Evolutionary conservation across 2,329 filamentous ascomycete genomes (phyloP), one percentile per base, ranked within the genome.

Genomic region (Neofusicoccum ribis): DNA sequence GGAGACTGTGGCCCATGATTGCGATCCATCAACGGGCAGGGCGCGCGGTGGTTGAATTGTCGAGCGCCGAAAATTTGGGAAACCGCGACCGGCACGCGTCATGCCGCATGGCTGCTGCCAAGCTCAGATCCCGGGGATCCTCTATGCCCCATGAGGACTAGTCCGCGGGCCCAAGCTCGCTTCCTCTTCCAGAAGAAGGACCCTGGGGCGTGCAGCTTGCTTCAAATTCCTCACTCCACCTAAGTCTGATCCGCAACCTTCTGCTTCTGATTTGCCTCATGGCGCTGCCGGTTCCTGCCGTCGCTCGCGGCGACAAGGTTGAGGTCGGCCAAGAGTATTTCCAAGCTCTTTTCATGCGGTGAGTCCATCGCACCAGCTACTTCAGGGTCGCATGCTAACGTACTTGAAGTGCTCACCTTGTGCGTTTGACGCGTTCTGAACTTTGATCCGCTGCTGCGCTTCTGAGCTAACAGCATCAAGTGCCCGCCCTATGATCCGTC

Each of bases 21-120:
- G 67, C 72, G 63, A 72, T 76, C 76, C 77, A 79, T 76, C 51
- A 58, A 59, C 15, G 34, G 44, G 64, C 51, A 36, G 49, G 31
- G 23, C 39, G n/a, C 49, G 59, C 59, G 59, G 46, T 62, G 59
- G 41, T 62, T 20, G 34, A n/a, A 54, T 47, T 52, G 49, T 46
- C 37, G 61, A 44, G 43, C 56, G 34, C 56, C 56, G 15, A 34
- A 69, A 41, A 70, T 67, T 58, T 50, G 50, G 41, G 14, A 67
- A 64, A 8, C 41, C 83, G 56, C 49, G 61, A 44, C 27, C 23
- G 39, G 61, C 36, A 39, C 61, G 61, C 61, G 49, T 46, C 61
- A 54, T 52, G 37, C 17, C 46, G 59, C 27, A 56, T 56, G 50
- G 51, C 50, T 15, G 39, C 23, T 46, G 61, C 50, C 61, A 54